Conservation (phyloP, 1,284 basidiomycete species). For the Ceratobasidium sp. region DNA sequence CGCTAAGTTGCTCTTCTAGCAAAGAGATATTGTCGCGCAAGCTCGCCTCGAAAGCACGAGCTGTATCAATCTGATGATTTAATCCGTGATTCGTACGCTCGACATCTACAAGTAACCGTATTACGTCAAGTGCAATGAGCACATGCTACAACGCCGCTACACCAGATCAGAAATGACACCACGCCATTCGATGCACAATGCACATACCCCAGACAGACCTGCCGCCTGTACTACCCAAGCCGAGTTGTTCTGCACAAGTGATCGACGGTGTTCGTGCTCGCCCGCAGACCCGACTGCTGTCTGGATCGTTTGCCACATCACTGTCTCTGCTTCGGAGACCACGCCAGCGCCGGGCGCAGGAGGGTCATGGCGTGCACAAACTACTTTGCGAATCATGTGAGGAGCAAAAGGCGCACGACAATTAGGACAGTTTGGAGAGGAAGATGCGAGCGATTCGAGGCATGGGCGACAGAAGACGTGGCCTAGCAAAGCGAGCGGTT, state of each 20-base stretch:
- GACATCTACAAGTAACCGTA: neutral
- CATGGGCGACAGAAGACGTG: constrained; percentile 34
- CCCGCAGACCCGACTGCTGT: constrained; percentile 5
- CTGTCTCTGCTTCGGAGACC: neutral
- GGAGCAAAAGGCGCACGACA: neutral
- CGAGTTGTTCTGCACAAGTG: neutral
- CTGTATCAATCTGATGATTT: constrained; percentile 10
- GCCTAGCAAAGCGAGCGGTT: neutral
- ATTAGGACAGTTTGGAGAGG: constrained; percentile 22
- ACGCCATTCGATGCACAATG: neutral
- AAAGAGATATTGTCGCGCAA: constrained; percentile 27
- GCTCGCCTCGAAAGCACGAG: constrained; percentile 26
- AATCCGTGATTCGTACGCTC: neutral
- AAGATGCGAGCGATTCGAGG: constrained; percentile 13
- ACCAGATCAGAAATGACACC: neutral
- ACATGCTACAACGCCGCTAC: neutral
- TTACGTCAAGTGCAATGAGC: constrained; percentile 1
- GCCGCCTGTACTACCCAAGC: neutral
- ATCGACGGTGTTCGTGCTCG: constrained; percentile 8
- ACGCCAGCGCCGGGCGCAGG: neutral
- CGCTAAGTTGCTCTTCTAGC: constrained; percentile 19
- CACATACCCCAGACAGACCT: constrained; percentile 4
- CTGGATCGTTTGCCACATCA: constrained; percentile 25
- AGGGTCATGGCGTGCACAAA: constrained; percentile 14
- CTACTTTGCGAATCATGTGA: neutral